Evolutionary conservation across 2,329 filamentous ascomycete genomes (phyloP).

Genomic region (Tolypocladium ophioglossoides): DNA sequence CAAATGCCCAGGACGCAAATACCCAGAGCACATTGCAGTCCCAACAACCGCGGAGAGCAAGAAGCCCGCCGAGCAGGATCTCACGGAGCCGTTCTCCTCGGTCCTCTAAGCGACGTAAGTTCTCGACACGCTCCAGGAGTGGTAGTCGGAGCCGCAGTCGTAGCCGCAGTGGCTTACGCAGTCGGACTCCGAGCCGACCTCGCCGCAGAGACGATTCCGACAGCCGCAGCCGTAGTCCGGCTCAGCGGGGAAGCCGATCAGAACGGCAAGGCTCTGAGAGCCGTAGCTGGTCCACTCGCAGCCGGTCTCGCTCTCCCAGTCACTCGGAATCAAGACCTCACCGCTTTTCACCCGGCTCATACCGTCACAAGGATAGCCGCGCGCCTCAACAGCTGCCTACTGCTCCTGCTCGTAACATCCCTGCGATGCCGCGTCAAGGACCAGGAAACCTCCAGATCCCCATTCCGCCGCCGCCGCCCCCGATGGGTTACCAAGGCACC

Average conservation of each 20-base stretch:
- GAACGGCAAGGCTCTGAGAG: conserved; percentile 13
- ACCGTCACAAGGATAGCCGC: conserved; percentile 2
- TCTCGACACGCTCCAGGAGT: neutral
- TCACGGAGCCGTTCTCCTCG: conserved; percentile 18
- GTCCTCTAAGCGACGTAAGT: neutral
- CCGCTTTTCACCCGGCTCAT: conserved; percentile 14
- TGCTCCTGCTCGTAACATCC: neutral
- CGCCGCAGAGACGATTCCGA: conserved; percentile 3
- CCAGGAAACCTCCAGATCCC: neutral
- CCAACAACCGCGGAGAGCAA: conserved; percentile 13
- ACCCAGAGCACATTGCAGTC: neutral
- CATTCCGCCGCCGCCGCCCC: conserved; percentile 8
- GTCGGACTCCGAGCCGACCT: conserved; percentile 8
- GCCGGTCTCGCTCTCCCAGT: conserved; percentile 8
- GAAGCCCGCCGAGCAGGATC: conserved; percentile 15
- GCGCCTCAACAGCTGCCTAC: conserved; percentile 16
- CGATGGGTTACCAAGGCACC: conserved; percentile 26
- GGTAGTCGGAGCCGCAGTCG: conserved; percentile 19
- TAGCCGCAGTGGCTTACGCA: conserved; percentile 19
- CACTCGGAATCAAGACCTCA: conserved; percentile 3
- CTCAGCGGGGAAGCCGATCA: conserved; percentile 7
- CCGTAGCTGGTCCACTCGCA: conserved; percentile 10
- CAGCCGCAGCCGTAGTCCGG: conserved; percentile 9
- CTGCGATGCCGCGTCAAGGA: neutral
- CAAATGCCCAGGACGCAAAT: neutral